These are phyloP conservation scores for Physcomitrellopsis africana DNA, from an alignment of 225 moss, liverwort and hornwort genomes.

Conservation along the genomic window DNA sequence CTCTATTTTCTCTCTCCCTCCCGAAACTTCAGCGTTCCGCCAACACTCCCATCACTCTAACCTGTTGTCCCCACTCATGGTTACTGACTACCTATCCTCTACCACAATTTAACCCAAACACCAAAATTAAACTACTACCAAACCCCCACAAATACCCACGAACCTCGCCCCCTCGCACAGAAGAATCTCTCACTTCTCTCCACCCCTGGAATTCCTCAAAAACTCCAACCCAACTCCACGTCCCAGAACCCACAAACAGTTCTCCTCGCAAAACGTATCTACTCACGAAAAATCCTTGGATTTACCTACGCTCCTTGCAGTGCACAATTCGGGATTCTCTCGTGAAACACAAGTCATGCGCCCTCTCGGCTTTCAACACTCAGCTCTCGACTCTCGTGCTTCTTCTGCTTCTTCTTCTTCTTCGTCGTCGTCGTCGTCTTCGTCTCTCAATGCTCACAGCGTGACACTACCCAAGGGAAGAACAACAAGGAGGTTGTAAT, in stretches of 20 bases:
- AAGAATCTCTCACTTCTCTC: background rate
- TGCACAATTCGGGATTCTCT: too few relatives aligned
- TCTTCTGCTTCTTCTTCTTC: too few relatives aligned
- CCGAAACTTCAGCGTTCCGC: conserved; percentile 17
- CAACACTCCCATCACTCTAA: conserved; percentile 41
- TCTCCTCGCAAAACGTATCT: background rate
- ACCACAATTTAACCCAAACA: too few relatives aligned
- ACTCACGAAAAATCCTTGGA: background rate
- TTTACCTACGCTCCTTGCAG: conserved; percentile 25
- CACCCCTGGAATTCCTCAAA: too few relatives aligned
- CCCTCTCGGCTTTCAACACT: too few relatives aligned
- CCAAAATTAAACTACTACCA: too few relatives aligned
- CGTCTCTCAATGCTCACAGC: too few relatives aligned
- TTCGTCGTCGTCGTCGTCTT: too few relatives aligned
- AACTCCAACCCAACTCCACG: background rate
- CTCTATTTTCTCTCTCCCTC: background rate
- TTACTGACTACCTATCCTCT: conserved; percentile 10
- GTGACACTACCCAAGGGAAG: too few relatives aligned
- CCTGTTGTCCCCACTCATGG: conserved; percentile 57
- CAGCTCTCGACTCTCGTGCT: background rate
- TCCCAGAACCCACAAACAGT: background rate
- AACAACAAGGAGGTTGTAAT: background rate
- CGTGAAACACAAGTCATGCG: too few relatives aligned
- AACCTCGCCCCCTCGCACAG: background rate
- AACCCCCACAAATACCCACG: conserved; percentile 9